Percentiles rank a stretch among this genome's conserved stretches.
Conservation (phyloP, 805 yeast species). For the Barnettozyma siamensis region DNA sequence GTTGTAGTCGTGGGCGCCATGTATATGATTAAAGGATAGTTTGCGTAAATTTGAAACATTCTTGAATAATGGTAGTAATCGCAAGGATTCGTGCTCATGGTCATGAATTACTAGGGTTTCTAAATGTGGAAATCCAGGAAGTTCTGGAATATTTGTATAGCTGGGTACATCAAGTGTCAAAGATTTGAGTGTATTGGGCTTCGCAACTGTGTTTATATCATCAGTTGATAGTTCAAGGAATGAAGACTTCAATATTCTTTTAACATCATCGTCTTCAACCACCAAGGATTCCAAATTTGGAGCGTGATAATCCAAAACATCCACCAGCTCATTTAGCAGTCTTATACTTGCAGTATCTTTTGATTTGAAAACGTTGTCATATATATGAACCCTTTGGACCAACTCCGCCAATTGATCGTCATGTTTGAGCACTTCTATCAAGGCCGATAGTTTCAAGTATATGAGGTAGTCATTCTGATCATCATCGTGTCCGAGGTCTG, state of each 20-base stretch:
- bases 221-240: conserved; percentile 7
- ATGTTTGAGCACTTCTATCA: conserved; percentile 30
- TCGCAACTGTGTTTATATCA: conserved; percentile 6
- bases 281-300: conserved; percentile 7
- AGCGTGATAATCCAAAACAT: conserved; percentile 20
- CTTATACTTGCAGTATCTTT: conserved; percentile 21
- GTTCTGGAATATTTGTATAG: conserved; percentile 1
- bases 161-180: conserved; percentile 11
- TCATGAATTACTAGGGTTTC: conserved; percentile 26
- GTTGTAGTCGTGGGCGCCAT: conserved; percentile 39
- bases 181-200: conserved; percentile 4
- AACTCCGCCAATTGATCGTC: conserved; percentile 28
- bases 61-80: conserved; percentile 28
- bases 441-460: conserved; percentile 33
- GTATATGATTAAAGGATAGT: conserved; percentile 39
- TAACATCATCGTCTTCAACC: conserved; percentile 12
- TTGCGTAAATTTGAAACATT: conserved; percentile 24
- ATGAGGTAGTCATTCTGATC: conserved; percentile 34
- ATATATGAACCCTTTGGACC: conserved; percentile 32
- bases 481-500: conserved; percentile 27
- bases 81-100: conserved; percentile 31
- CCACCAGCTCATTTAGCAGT: conserved; percentile 21
- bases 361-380: conserved; percentile 23
- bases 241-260: conserved; percentile 11
- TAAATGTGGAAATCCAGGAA: background rate